Conservation (phyloP, 495 filamentous ascomycete species). For the Tuber brumale region DNA sequence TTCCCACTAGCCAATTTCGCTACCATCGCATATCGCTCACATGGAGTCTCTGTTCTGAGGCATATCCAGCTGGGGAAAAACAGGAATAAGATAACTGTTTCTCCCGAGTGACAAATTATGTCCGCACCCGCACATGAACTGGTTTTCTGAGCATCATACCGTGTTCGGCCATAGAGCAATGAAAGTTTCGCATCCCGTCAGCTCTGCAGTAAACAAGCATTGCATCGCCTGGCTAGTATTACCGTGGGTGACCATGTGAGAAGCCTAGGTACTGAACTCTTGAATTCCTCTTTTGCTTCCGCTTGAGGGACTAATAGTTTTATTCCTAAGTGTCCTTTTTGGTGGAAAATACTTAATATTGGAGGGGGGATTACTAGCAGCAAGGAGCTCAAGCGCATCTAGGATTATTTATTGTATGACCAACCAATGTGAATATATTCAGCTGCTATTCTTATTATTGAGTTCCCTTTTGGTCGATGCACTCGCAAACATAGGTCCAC, state of each 20-base stretch:
- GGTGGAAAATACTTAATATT: background rate
- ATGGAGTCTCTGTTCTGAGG: background rate
- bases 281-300: no score
- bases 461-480: background rate
- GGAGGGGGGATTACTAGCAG: background rate
- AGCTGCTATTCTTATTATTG: background rate
- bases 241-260: background rate
- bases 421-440: background rate
- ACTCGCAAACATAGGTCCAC: background rate
- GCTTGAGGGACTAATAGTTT: background rate
- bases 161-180: background rate
- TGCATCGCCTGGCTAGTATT: background rate
- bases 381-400: background rate
- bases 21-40: background rate
- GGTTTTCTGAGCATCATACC: background rate
- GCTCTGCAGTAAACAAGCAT: background rate
- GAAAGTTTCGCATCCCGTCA: background rate
- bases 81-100: background rate
- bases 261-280: background rate
- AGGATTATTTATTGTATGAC: background rate
- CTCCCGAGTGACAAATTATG: background rate
- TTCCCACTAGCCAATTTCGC: background rate
- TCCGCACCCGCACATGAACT: background rate
- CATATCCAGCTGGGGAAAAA: background rate
- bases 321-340: background rate